These are phyloP conservation scores for Allomyces arbusculus DNA, from an alignment of 192 early-diverging fungal species.

Conservation along the genomic window DNA sequence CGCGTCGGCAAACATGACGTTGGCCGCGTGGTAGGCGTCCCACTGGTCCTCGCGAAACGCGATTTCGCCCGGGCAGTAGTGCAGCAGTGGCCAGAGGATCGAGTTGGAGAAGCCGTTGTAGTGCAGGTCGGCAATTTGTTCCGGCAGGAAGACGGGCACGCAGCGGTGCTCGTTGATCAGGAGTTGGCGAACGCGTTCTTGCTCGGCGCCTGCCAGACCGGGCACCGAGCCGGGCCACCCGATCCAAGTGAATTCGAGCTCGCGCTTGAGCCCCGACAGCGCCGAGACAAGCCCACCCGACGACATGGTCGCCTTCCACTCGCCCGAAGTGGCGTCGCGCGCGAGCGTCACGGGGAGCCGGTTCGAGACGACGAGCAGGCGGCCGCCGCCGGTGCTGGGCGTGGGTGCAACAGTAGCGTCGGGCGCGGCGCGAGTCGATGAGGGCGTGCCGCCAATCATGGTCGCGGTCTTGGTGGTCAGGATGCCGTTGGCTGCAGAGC, in stretches of 20 bases:
- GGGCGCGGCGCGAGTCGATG: no score
- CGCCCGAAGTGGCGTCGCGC: constrained; percentile 19
- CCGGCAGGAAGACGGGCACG: constrained; percentile 81
- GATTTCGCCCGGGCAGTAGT: constrained; percentile 98
- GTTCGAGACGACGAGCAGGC: constrained; percentile 85
- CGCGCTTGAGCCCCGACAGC: constrained; percentile 75
- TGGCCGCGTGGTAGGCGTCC: constrained; percentile 86
- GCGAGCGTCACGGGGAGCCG: constrained; percentile 81
- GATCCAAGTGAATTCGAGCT: constrained; percentile 95
- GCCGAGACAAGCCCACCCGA: constrained; percentile 93
- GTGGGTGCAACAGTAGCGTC: no score
- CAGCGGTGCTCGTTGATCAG: constrained; percentile 59
- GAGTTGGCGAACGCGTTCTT: no score
- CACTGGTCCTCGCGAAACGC: constrained; percentile 83
- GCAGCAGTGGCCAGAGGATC: constrained; percentile 98
- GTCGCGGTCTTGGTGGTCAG: no score
- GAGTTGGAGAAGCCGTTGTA: constrained; percentile 93
- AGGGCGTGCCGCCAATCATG: no score
- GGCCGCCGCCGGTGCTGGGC: constrained; percentile 1
- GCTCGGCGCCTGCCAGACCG: constrained; percentile 39
- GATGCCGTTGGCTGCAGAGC: no score
- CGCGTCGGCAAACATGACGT: constrained; percentile 80
- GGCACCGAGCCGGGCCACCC: constrained; percentile 89
- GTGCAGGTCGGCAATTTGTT: constrained; percentile 81
- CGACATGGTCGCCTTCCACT: constrained; percentile 60